Percentiles rank a stretch among this genome's conserved stretches.
phyloP scores from a whole-genome alignment of 257 asterid species.

The Euphrasia confusa region DNA sequence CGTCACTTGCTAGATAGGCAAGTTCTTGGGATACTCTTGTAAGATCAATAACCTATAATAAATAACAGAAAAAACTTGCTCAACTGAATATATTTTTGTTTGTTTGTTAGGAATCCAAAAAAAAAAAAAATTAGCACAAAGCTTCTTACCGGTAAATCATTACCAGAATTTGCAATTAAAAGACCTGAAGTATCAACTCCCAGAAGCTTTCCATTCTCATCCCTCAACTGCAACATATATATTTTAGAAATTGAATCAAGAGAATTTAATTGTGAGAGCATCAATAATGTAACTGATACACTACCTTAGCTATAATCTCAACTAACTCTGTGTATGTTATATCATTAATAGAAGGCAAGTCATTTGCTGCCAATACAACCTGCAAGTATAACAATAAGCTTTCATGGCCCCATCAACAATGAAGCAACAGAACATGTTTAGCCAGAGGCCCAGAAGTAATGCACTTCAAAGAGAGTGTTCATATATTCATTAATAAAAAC shows the following conservation, averaged over 20 bases:
- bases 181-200: slow-evolving; percentile 88
- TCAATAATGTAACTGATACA: slow-evolving; percentile 18
- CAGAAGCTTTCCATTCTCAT: slow-evolving; percentile 65
- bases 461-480: slow-evolving; percentile 15
- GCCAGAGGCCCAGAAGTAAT: not conserved
- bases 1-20: slow-evolving; percentile 80
- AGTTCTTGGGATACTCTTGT: slow-evolving; percentile 84
- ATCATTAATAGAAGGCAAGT: slow-evolving; percentile 89
- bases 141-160: slow-evolving; percentile 85
- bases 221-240: slow-evolving; percentile 62
- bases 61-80: slow-evolving; percentile 20
- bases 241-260: slow-evolving; percentile 23
- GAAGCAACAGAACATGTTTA: slow-evolving; percentile 12
- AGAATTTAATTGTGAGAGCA: slow-evolving; percentile 15
- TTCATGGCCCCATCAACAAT: slow-evolving; percentile 6
- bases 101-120: not conserved
- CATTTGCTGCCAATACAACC: slow-evolving; percentile 94
- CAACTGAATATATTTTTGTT: slow-evolving; percentile 7
- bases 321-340: slow-evolving; percentile 73
- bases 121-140: slow-evolving; percentile 15
- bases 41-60: slow-evolving; percentile 74
- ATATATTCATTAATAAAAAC: slow-evolving; percentile 3
- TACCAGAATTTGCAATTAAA: slow-evolving; percentile 82
- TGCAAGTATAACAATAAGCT: slow-evolving; percentile 32
- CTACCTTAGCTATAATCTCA: slow-evolving; percentile 74